Conservation (phyloP, 768 basidiomycete species). For the Crassisporium funariophilum region DNA sequence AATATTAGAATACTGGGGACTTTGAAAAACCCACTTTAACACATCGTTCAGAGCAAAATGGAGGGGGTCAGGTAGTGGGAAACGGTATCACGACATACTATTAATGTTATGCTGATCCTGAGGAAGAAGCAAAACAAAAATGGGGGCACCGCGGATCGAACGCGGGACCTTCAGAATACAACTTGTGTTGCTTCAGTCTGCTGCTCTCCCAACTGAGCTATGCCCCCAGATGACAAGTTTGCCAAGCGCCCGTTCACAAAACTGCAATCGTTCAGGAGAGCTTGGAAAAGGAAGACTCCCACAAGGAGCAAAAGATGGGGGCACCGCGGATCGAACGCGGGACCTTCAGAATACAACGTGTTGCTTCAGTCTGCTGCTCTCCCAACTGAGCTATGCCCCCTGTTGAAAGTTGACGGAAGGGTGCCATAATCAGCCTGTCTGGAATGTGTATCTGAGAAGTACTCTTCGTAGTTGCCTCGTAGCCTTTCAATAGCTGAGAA, state of each 20-base stretch:
- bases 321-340: slow-evolving; percentile 74
- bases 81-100: too few species aligned
- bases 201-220: slow-evolving; percentile 78
- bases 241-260: too few species aligned
- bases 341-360: slow-evolving; percentile 57
- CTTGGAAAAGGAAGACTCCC: neutral
- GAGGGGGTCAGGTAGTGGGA: neutral
- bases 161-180: slow-evolving; percentile 67
- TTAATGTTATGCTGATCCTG: too few species aligned
- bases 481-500: too few species aligned
- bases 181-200: slow-evolving; percentile 58
- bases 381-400: slow-evolving; percentile 74
- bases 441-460: neutral
- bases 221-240: slow-evolving; percentile 48
- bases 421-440: neutral
- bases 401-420: neutral
- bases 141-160: slow-evolving; percentile 64
- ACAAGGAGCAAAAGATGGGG: slow-evolving; percentile 10
- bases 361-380: slow-evolving; percentile 70
- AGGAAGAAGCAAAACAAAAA: too few species aligned
- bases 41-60: neutral
- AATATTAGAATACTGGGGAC: slow-evolving; percentile 50
- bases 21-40: neutral
- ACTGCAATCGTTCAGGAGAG: neutral
- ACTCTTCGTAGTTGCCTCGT: too few species aligned